A percentile compares a stretch with the other conserved stretches of the same genome.
Conservation (phyloP, 2,329 filamentous ascomycete genomes). For the Sarocladiaceae sp. region DNA sequence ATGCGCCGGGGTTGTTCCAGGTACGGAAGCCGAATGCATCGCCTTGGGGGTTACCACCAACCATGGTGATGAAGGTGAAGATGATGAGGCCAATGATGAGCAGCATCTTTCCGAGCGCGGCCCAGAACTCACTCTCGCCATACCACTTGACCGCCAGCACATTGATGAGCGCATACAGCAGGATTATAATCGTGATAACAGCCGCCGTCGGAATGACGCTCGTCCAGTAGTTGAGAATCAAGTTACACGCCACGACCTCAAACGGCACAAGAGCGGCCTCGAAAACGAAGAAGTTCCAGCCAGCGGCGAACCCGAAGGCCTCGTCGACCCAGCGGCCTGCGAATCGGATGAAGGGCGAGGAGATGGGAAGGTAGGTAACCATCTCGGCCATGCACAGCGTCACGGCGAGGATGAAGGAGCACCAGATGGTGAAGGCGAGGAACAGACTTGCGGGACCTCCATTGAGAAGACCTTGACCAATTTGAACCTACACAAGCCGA, state of each 20-base stretch:
- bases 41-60: constrained; percentile 70
- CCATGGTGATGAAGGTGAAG: constrained; percentile 77
- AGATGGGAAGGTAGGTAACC: constrained; percentile 71
- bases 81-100: constrained; percentile 64
- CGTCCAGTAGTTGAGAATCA: constrained; percentile 59
- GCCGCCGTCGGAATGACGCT: constrained; percentile 52
- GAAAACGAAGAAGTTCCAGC: constrained; percentile 70
- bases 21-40: constrained; percentile 67
- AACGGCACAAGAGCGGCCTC: constrained; percentile 63
- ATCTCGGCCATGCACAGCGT: constrained; percentile 64
- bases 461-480: constrained; percentile 50
- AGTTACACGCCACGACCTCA: constrained; percentile 58
- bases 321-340: constrained; percentile 71
- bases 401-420: constrained; percentile 52
- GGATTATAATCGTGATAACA: constrained; percentile 50
- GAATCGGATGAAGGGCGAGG: constrained; percentile 72
- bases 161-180: constrained; percentile 53
- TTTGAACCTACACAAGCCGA: constrained; percentile 35
- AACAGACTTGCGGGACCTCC: constrained; percentile 55
- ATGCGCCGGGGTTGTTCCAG: constrained; percentile 63
- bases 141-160: constrained; percentile 68
- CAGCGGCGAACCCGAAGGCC: constrained; percentile 65
- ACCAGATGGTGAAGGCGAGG: constrained; percentile 56
- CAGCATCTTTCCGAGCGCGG: constrained; percentile 64
- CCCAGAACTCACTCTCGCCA: constrained; percentile 71